Evolutionary conservation across 2,329 filamentous ascomycete genomes (phyloP).

Genomic region (Fusarium sp.): DNA sequence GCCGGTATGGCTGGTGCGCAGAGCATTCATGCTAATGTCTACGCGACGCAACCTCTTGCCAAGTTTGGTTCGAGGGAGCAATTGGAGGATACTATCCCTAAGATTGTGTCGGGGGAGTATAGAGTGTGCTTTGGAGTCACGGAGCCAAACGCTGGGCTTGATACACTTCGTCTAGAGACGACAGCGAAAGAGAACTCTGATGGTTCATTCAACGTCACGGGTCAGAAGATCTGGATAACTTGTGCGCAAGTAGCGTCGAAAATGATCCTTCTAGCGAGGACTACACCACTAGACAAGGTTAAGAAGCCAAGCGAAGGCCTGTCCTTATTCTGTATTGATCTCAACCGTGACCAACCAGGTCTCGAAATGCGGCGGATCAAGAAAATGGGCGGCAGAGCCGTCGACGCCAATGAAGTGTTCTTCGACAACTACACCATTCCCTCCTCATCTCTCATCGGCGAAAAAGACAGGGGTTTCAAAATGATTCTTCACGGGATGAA

Average conservation of each 20-base stretch:
- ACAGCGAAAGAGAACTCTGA: constrained; percentile 63
- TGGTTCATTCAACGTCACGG: constrained; percentile 72
- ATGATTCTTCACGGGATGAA: constrained; percentile 85
- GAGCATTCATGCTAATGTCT: constrained; percentile 73
- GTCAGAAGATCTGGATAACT: constrained; percentile 92
- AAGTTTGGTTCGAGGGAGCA: constrained; percentile 76
- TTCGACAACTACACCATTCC: constrained; percentile 81
- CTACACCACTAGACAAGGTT: constrained; percentile 73
- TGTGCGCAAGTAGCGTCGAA: constrained; percentile 83
- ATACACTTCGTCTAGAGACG: constrained; percentile 78
- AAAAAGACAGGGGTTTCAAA: constrained; percentile 81
- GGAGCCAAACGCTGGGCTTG: constrained; percentile 83
- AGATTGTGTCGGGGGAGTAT: constrained; percentile 76
- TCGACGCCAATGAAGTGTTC: constrained; percentile 89
- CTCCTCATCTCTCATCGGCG: constrained; percentile 71
- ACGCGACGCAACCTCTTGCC: constrained; percentile 79
- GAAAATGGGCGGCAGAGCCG: constrained; percentile 86
- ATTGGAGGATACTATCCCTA: constrained; percentile 70
- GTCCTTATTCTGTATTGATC: constrained; percentile 82
- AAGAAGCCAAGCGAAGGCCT: constrained; percentile 78
- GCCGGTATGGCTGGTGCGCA: constrained; percentile 80
- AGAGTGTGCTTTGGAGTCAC: constrained; percentile 85
- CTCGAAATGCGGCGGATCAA: constrained; percentile 77
- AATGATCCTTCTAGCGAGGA: constrained; percentile 85
- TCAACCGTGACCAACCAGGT: constrained; percentile 68